A percentile compares a stretch with the other conserved stretches of the same genome.
Evolutionary conservation across 352 stramenopile species (phyloP).

Genomic region (Pythium dissimile): DNA sequence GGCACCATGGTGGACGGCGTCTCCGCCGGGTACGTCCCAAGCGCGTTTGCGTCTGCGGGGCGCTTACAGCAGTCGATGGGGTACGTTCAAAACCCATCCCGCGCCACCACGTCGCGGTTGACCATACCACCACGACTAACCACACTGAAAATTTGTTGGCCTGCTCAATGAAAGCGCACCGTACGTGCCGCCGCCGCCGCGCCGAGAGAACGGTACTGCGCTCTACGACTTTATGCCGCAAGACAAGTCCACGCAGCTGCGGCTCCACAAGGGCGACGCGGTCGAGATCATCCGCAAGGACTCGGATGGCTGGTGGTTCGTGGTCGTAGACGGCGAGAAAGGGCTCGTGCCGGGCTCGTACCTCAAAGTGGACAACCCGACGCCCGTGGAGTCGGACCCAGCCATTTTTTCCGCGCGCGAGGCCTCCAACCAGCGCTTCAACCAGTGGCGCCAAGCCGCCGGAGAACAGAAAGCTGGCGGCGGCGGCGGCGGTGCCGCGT

Average conservation of each 20-base stretch:
- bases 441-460: slow-evolving; percentile 35
- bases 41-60: slow-evolving; percentile 52
- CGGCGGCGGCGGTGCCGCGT: background rate
- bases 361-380: slow-evolving; percentile 61
- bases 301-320: slow-evolving; percentile 82
- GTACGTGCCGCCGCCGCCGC: slow-evolving; percentile 16
- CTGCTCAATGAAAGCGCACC: slow-evolving; percentile 1
- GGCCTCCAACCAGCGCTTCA: slow-evolving; percentile 72
- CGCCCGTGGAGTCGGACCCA: slow-evolving; percentile 47
- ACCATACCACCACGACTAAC: too few relatives aligned
- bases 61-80: slow-evolving; percentile 49
- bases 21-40: slow-evolving; percentile 50
- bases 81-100: slow-evolving; percentile 27
- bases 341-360: slow-evolving; percentile 78
- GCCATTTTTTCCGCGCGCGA: slow-evolving; percentile 68
- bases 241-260: slow-evolving; percentile 65
- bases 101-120: too few relatives aligned
- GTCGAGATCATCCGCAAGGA: slow-evolving; percentile 81
- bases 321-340: slow-evolving; percentile 72
- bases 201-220: slow-evolving; percentile 59
- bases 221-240: slow-evolving; percentile 77
- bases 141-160: background rate
- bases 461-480: background rate
- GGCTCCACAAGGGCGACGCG: slow-evolving; percentile 61
- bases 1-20: slow-evolving; percentile 32